phyloP scores from a whole-genome alignment of 2,329 filamentous ascomycete genomes.

The Tolypocladium capitatum region DNA sequence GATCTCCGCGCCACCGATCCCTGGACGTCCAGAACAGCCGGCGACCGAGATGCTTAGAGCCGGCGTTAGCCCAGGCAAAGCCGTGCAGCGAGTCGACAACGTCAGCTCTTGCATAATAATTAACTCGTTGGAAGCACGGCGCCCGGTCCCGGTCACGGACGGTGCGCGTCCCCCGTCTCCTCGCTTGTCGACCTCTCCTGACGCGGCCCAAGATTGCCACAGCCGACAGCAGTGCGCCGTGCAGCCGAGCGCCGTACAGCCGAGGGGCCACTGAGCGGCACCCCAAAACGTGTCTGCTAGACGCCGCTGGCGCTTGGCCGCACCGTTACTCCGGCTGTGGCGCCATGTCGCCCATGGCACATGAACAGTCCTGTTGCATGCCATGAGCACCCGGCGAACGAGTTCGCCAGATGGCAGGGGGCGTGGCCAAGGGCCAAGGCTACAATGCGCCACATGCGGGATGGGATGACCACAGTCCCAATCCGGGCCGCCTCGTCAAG shows the following conservation, averaged over 20 bases:
- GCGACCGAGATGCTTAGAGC: constrained; percentile 18
- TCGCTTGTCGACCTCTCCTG: neutral
- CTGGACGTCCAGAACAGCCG: too few relatives aligned
- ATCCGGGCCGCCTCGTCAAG: neutral
- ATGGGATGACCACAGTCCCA: too few relatives aligned
- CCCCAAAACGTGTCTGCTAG: too few relatives aligned
- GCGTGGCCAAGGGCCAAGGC: too few relatives aligned
- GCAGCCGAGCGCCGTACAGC: too few relatives aligned
- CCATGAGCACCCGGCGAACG: neutral
- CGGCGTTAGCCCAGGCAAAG: constrained; percentile 12
- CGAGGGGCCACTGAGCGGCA: neutral
- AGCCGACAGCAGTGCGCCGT: neutral
- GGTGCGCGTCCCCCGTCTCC: too few relatives aligned
- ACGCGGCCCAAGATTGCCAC: neutral
- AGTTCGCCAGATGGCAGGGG: too few relatives aligned
- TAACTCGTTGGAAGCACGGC: too few relatives aligned
- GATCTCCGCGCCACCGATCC: constrained; percentile 14
- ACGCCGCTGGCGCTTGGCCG: neutral
- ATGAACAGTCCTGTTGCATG: neutral
- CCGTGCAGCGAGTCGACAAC: neutral
- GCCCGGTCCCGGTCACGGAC: too few relatives aligned
- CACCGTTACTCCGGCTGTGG: neutral
- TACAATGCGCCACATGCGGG: too few relatives aligned
- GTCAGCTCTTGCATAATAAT: neutral
- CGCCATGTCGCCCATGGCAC: neutral